phyloP scores from a whole-genome alignment of 2,329 filamentous ascomycete genomes.

The Bisporella sp. region DNA sequence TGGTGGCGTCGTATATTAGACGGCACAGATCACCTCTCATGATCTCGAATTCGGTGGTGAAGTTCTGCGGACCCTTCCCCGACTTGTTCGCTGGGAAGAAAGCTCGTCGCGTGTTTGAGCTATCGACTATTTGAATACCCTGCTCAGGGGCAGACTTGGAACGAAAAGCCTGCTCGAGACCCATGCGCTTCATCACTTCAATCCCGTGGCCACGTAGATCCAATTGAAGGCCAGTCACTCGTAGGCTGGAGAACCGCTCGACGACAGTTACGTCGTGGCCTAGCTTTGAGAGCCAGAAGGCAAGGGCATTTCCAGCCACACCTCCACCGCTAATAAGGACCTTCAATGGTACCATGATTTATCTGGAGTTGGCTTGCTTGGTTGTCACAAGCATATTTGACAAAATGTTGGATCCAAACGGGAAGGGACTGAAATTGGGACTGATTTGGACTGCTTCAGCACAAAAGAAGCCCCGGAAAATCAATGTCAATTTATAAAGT shows the following conservation, averaged over 20 bases:
- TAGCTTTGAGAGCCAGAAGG: constrained; percentile 41
- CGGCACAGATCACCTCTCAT: constrained; percentile 35
- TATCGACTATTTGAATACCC: constrained; percentile 38
- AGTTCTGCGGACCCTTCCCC: constrained; percentile 20
- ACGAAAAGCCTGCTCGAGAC: constrained; percentile 37
- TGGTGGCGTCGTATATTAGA: constrained; percentile 32
- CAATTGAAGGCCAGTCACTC: constrained; percentile 43
- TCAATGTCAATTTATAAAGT: too few species aligned
- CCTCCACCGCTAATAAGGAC: constrained; percentile 31
- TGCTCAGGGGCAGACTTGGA: constrained; percentile 37
- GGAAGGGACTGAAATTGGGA: too few species aligned
- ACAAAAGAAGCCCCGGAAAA: too few species aligned
- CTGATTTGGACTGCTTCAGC: too few species aligned
- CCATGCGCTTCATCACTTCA: constrained; percentile 44
- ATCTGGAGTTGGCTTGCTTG: neutral
- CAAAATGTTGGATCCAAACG: too few species aligned
- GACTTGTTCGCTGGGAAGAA: constrained; percentile 31
- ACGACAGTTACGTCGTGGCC: constrained; percentile 33
- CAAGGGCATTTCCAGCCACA: constrained; percentile 35
- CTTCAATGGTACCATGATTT: constrained; percentile 1
- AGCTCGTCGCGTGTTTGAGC: constrained; percentile 30
- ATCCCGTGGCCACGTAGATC: constrained; percentile 47
- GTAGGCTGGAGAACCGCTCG: constrained; percentile 33
- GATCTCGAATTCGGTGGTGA: constrained; percentile 40
- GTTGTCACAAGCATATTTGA: too few species aligned